Percentiles rank a stretch among this genome's conserved stretches.
phyloP scores from a whole-genome alignment of 352 stramenopile species.

The Pythium sukuiense region DNA sequence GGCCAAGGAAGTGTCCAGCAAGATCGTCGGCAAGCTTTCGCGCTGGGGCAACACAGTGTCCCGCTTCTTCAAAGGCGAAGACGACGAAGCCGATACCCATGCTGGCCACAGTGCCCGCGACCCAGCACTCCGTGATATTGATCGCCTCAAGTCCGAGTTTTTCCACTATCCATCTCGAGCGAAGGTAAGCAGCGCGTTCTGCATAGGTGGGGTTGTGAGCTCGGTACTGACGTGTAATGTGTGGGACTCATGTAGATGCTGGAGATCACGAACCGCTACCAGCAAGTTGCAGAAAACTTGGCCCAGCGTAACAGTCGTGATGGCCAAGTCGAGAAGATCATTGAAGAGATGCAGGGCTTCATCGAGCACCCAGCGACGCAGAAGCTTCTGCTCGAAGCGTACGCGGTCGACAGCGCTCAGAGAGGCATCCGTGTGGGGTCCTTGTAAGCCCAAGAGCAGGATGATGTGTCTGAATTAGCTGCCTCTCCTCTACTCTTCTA shows the following conservation, averaged over 20 bases:
- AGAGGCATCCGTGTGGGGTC: constrained; percentile 74
- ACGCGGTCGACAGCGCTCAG: constrained; percentile 56
- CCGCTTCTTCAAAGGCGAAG: constrained; percentile 64
- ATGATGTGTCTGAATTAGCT: background rate
- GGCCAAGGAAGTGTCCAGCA: constrained; percentile 80
- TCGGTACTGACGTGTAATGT: background rate
- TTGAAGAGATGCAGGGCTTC: constrained; percentile 74
- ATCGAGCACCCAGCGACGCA: constrained; percentile 72
- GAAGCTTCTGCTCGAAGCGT: constrained; percentile 65
- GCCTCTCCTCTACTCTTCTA: constrained; percentile 9
- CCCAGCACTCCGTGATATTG: constrained; percentile 44
- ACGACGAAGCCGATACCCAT: constrained; percentile 33
- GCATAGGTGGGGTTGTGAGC: background rate
- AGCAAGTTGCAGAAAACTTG: constrained; percentile 68
- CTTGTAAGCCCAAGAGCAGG: constrained; percentile 12
- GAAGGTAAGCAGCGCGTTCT: constrained; percentile 31
- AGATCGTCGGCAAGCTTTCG: constrained; percentile 72
- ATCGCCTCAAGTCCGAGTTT: constrained; percentile 59
- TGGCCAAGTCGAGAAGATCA: constrained; percentile 65
- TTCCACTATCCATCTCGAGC: constrained; percentile 70
- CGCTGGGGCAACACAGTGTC: constrained; percentile 65
- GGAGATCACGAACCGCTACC: constrained; percentile 72
- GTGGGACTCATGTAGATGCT: constrained; percentile 48
- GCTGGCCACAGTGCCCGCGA: background rate
- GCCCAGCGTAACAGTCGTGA: constrained; percentile 61